These are phyloP conservation scores for Solanum sejunctum DNA, from an alignment of 257 asterid genomes.

Conservation along the genomic window DNA sequence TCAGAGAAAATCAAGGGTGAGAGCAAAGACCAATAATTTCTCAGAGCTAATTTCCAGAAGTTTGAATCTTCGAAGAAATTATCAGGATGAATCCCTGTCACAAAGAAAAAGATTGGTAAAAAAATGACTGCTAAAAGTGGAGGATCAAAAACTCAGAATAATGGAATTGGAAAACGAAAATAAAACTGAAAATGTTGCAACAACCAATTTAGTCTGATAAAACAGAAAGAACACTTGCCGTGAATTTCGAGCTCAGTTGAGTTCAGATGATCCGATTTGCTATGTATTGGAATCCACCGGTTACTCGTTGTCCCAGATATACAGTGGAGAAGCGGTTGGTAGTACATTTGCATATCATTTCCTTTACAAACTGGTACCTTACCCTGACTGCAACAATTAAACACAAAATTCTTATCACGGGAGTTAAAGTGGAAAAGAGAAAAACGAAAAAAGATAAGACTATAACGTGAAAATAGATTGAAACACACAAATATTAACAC, in stretches of 20 bases:
- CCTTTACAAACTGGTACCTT: constrained; percentile 62
- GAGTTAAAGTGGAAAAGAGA: not conserved
- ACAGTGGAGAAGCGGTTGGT: constrained; percentile 60
- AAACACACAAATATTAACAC: not conserved
- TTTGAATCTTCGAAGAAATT: constrained; percentile 61
- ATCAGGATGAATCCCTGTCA: constrained; percentile 59
- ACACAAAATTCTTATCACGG: not conserved
- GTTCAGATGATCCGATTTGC: constrained; percentile 35
- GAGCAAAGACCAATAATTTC: constrained; percentile 90
- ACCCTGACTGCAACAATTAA: constrained; percentile 27
- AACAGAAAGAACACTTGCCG: constrained; percentile 33
- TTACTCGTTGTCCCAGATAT: constrained; percentile 57
- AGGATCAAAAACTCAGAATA: not conserved
- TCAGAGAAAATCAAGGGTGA: constrained; percentile 94
- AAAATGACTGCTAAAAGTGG: not conserved
- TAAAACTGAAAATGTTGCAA: not conserved
- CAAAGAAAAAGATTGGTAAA: not conserved
- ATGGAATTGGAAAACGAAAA: not conserved
- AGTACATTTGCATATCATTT: constrained; percentile 62
- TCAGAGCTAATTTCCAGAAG: constrained; percentile 65
- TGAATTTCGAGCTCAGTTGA: constrained; percentile 51
- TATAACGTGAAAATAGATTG: not conserved
- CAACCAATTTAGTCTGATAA: not conserved
- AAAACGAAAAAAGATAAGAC: not conserved
- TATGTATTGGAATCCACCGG: constrained; percentile 74